These are phyloP conservation scores for Arthroderma uncinatum DNA, from an alignment of 2,329 filamentous ascomycete genomes.

Conservation along the genomic window DNA sequence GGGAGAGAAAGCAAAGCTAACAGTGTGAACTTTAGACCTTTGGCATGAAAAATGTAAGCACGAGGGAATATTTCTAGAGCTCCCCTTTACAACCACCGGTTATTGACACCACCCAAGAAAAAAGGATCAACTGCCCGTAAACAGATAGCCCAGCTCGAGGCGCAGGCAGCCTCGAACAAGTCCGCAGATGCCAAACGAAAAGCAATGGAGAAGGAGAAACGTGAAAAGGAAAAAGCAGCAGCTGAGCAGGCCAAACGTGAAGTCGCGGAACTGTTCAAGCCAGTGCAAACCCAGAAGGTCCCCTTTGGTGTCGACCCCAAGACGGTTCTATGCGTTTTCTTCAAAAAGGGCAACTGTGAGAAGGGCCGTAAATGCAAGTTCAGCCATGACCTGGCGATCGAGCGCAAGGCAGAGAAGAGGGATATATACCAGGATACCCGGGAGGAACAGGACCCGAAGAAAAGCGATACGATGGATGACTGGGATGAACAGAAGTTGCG, in stretches of 20 bases:
- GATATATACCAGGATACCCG: slow-evolving; percentile 80
- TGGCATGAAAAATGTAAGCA: slow-evolving; percentile 83
- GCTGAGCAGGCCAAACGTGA: slow-evolving; percentile 76
- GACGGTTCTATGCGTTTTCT: slow-evolving; percentile 92
- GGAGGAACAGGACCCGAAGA: slow-evolving; percentile 54
- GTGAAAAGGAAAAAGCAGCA: slow-evolving; percentile 81
- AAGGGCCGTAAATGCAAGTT: slow-evolving; percentile 99
- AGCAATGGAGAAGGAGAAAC: slow-evolving; percentile 50
- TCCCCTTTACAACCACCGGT: too few relatives aligned
- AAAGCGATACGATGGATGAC: slow-evolving; percentile 84
- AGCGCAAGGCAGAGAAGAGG: slow-evolving; percentile 86
- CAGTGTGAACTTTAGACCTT: slow-evolving; percentile 51
- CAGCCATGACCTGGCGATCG: slow-evolving; percentile 76
- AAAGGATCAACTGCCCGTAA: slow-evolving; percentile 86
- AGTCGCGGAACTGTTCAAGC: slow-evolving; percentile 71
- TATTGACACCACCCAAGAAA: slow-evolving; percentile 45
- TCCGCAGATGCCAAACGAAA: slow-evolving; percentile 81
- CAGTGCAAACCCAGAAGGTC: slow-evolving; percentile 92
- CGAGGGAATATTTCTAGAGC: slow-evolving; percentile 18
- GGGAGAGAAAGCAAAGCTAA: not conserved
- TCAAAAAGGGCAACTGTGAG: slow-evolving; percentile 92
- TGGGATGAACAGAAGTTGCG: slow-evolving; percentile 97
- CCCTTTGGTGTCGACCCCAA: slow-evolving; percentile 97
- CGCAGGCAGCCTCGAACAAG: slow-evolving; percentile 61
- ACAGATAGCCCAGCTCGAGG: slow-evolving; percentile 72